Base-by-base conservation (phyloP, 2,329 filamentous ascomycete genomes). In the Claviceps capensis region DNA sequence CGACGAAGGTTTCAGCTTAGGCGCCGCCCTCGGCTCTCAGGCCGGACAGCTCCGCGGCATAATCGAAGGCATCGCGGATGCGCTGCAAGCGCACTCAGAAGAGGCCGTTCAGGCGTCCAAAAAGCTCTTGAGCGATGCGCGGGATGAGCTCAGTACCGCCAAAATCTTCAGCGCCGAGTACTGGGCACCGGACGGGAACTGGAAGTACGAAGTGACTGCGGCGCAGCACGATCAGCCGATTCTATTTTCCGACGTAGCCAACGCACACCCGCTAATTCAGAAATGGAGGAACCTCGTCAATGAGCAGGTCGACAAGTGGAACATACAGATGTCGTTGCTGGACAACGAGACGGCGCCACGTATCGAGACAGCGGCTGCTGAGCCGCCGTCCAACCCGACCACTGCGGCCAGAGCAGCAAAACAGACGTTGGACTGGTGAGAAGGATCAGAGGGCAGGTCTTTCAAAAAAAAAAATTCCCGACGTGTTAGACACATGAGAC, bases 1-100 rank as follows among this genome's bases (percentile, higher is more conserved):
- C 63, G 93, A 98, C 64, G 87, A 91, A 57, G 91, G 91, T 0
- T 97, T 89, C 65, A 75, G 81, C 14, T 74, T 97, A 0, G 93
- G 93, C 13, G 90, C 88, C 1, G 82, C 84, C 49, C 71, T 97
- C 34, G 93, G 91, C 0, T 66, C 86, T 57, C 75, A 76, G 30
- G 84, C 82, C 0, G 93, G 93, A 0, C 81, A 81, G 57, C 69
- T 94, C 13, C 66, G 95, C 3, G 93, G 93, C 0, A 70, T 87
- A 4, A 63, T 96, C 5, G 87, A 95, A 61, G 88, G 85, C 0
- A 68, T 95, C 19, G 67, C 72, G 1, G 69, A 70, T 14, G 79
- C 81, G 9, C 57, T 77, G 56, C 61, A 43, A 46, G 54, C 47
- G 37, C 59, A 59, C 50, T 53, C 50, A 43, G 56, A 62, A n/a